Conservation (phyloP, 164 flowering plant genomes). For the Liriodendron chinense region DNA sequence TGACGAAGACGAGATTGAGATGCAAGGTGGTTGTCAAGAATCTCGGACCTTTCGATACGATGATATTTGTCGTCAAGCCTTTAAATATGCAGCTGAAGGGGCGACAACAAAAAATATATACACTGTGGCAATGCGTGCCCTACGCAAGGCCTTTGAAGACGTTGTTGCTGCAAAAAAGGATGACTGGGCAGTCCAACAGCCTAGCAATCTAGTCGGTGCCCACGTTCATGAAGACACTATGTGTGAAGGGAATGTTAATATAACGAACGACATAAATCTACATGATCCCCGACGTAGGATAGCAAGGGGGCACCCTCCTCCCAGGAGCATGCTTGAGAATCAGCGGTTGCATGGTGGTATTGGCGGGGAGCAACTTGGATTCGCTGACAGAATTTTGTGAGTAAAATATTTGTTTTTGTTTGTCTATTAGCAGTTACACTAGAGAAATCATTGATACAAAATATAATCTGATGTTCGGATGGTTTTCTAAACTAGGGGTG, state of each 20-base stretch:
- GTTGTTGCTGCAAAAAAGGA: slow-evolving; percentile 38
- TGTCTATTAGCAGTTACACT: not conserved
- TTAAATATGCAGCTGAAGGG: slow-evolving; percentile 64
- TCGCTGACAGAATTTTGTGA: slow-evolving; percentile 4
- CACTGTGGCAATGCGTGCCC: slow-evolving; percentile 53
- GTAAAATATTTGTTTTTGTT: not conserved
- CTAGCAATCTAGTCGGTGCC: slow-evolving; percentile 22
- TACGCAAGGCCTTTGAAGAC: slow-evolving; percentile 46
- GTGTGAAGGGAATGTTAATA: slow-evolving; percentile 23
- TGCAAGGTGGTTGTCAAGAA: slow-evolving; percentile 36
- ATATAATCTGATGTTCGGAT: not conserved
- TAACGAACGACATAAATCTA: not conserved
- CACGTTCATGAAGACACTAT: slow-evolving; percentile 19
- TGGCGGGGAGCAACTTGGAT: slow-evolving; percentile 1
- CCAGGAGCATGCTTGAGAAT: slow-evolving; percentile 3
- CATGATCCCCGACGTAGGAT: slow-evolving; percentile 4
- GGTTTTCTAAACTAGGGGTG: slow-evolving; percentile 2
- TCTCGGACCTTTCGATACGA: slow-evolving; percentile 36
- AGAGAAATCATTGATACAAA: not conserved
- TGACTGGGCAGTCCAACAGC: not conserved
- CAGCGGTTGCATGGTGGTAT: slow-evolving; percentile 4
- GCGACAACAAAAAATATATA: slow-evolving; percentile 41
- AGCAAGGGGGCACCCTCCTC: slow-evolving; percentile 10
- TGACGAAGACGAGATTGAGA: slow-evolving; percentile 31
- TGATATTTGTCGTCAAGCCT: slow-evolving; percentile 48